Evolutionary conservation across 768 basidiomycete genomes (phyloP), one percentile per base, ranked within the genome.

Genomic region (Cystobasidiopsis lactophilus): DNA sequence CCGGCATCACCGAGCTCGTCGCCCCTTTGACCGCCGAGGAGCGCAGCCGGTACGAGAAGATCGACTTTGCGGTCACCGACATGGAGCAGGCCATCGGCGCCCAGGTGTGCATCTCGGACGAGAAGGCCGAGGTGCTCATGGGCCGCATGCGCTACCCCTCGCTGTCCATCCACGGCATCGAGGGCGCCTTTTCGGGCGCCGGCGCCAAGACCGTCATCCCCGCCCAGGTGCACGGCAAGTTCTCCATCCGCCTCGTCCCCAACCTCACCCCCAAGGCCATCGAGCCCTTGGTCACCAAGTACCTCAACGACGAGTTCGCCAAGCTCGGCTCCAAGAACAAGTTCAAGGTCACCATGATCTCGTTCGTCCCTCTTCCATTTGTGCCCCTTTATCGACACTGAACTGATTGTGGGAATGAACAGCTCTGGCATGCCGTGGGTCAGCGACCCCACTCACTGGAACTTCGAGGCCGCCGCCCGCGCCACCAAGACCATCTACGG

Each of bases 191-290:
- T 71, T 83, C 75, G 51, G 77, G 76, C 0, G 73, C 75, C 0
- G 85, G 84, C 2, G 76, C 74, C 19, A 86, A 85, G 75, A 95
- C 89, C 0, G 89, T 95, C 62, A 96, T 95, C 53, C 89, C 89
- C 0, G 85, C 85, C 30, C 78, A 78, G 54, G 84, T 71, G 46
- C 62, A 64, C 48, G 69, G 68, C 40, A 93, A 93, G 68, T 96
- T 93, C 72, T 88, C 85, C 62, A 82, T 96, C 66, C 82, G 89
- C 72, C 80, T 66, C 27, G 88, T 93, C 0, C 86, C 89, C 5
- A 79, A 85, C 47, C 82, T 91, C 66, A 80, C 79, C 0, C 83
- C 86, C 1, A 80, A 79, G 5, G 66, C 66, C 14, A 74, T 89
- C 57, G 73, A 79, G 56, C 75, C 76, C 10, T 70, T 85, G 41